phyloP scores from a whole-genome alignment of 371 early-diverging fungal genomes.

The Actinomortierella ambigua region DNA sequence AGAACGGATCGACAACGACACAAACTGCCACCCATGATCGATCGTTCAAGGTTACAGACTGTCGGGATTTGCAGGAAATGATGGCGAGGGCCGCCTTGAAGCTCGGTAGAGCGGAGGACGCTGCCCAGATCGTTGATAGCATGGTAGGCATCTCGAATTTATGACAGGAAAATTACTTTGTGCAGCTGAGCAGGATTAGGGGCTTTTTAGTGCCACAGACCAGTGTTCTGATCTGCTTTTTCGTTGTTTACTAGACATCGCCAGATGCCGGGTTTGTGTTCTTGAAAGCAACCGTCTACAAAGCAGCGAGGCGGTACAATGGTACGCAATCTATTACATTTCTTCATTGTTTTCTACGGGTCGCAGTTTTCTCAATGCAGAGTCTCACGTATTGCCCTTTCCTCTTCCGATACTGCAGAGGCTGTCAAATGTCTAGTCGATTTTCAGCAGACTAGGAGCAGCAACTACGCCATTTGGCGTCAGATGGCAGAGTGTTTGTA shows the following conservation, averaged over 20 bases:
- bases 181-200: too few relatives aligned
- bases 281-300: conserved; percentile 31
- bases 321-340: conserved; percentile 15
- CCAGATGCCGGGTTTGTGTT: conserved; percentile 32
- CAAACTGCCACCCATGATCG: conserved; percentile 26
- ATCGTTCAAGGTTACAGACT: conserved; percentile 32
- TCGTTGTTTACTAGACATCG: too few relatives aligned
- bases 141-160: conserved; percentile 8
- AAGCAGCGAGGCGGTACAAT: conserved; percentile 18
- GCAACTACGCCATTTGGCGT: conserved; percentile 41
- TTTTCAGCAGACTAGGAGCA: conserved; percentile 34
- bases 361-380: not conserved
- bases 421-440: conserved; percentile 19
- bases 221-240: too few relatives aligned
- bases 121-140: conserved; percentile 17
- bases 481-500: conserved; percentile 16
- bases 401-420: conserved; percentile 2
- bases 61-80: conserved; percentile 43
- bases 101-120: conserved; percentile 11
- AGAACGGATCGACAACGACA: conserved; percentile 28
- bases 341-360: not conserved
- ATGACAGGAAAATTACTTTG: too few relatives aligned
- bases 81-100: conserved; percentile 27
- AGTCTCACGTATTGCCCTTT: not conserved
- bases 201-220: too few relatives aligned